phyloP scores from a whole-genome alignment of 148 eudicot species.

The Vaccinium myrtillus region DNA sequence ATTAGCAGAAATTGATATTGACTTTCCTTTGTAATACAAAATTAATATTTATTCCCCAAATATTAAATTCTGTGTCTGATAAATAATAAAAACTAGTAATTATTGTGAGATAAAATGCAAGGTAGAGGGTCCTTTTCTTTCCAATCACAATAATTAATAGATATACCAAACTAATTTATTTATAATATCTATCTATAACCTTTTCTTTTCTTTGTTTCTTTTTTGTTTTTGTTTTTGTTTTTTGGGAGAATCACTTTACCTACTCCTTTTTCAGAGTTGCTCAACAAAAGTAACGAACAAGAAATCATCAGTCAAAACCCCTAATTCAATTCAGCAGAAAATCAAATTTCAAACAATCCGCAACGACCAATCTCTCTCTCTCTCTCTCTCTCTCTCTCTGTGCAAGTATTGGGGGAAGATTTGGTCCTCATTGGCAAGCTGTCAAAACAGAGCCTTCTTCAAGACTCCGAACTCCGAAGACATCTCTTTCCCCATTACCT shows the following conservation, averaged over 20 bases:
- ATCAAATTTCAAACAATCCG: not conserved
- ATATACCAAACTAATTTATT: not conserved
- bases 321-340: not conserved
- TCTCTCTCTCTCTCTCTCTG: not conserved
- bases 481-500: not conserved
- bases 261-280: not conserved
- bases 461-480: constrained; percentile 2
- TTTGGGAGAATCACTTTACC: too few species aligned
- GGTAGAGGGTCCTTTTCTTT: not conserved
- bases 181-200: not conserved
- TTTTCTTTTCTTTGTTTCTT: too few species aligned
- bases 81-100: not conserved
- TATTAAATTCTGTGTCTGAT: not conserved
- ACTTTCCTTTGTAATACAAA: not conserved
- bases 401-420: not conserved
- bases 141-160: not conserved
- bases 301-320: not conserved
- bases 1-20: not conserved
- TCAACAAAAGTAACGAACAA: not conserved
- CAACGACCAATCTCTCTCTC: not conserved
- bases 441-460: constrained; percentile 1
- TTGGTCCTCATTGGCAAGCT: not conserved
- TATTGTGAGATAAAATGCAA: not conserved
- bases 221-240: too few species aligned
- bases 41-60: not conserved